phyloP scores from a whole-genome alignment of 2,329 filamentous ascomycete genomes.

The Arthrinium phaeospermum region DNA sequence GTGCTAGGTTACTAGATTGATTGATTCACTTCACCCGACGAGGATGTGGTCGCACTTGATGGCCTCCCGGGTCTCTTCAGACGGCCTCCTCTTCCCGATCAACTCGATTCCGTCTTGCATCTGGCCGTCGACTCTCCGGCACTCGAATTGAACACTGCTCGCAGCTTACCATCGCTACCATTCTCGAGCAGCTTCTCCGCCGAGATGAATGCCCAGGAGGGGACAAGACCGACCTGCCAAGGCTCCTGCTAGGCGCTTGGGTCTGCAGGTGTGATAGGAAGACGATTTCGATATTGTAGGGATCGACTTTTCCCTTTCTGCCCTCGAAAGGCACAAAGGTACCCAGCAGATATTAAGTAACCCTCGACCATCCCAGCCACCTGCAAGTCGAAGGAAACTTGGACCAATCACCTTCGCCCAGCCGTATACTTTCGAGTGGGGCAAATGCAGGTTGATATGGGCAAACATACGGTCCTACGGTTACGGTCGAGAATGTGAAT shows the following conservation, averaged over 20 bases:
- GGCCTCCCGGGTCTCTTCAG: not conserved
- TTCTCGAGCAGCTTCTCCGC: not conserved
- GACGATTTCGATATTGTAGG: not conserved
- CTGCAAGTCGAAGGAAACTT: not conserved
- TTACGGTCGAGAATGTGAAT: slow-evolving; percentile 16
- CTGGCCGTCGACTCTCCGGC: not conserved
- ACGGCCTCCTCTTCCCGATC: not conserved
- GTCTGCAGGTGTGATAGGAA: slow-evolving; percentile 10
- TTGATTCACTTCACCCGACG: not conserved
- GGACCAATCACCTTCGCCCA: not conserved
- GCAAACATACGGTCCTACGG: slow-evolving; percentile 2
- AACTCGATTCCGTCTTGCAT: not conserved
- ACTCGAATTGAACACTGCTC: not conserved
- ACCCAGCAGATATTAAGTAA: not conserved
- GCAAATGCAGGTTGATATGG: not conserved
- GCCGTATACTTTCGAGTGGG: not conserved
- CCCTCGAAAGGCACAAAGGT: not conserved
- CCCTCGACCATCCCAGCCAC: not conserved
- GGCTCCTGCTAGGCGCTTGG: not conserved
- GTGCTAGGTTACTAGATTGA: not conserved
- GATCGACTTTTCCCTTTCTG: not conserved
- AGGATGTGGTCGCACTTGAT: not conserved
- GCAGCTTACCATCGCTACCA: not conserved
- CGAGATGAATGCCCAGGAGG: not conserved
- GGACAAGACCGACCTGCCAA: not conserved